Evolutionary conservation across 2,329 filamentous ascomycete species (phyloP), one percentile per base, ranked within the genome.

Genomic region (Tolypocladium tropicale): DNA sequence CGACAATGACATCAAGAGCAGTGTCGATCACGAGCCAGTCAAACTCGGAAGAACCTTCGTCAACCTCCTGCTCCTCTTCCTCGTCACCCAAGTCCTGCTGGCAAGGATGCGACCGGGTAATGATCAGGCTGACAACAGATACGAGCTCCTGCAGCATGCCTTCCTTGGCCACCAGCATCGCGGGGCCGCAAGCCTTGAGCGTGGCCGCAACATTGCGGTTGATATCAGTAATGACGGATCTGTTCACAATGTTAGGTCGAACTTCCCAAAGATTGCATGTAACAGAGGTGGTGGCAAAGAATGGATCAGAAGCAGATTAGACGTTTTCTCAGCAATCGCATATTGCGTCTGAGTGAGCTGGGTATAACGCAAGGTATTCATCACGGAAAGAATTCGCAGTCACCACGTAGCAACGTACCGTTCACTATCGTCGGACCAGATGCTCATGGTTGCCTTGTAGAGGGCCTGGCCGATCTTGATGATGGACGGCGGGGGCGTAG

Each of bases 291-390:
- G 51, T 57, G 48, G 60, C 64, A 58, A 60, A 63, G 56, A 61
- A 55, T 6, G 59, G 63, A 64, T 70, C 68, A 71, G 69, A 61
- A 66, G 67, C 67, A 70, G 72, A 75, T 74, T 66, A 72, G 61
- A 73, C 73, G 90, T 78, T 75, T 95, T 94, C 86, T 86, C 90
- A 90, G 88, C 90, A 95, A 85, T 76, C 84, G 84, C 88, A 84
- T 76, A 77, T 81, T 76, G 89, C 86, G 86, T 97, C 88, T 89
- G 90, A 96, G 92, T 96, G 93, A 96, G 92, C 92, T 96, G 92
- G 91, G 93, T 93, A 83, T 93, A 92, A 92, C 90, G 89, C 85
- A 83, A 77, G 74, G 78, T 82, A 79, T 75, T 96, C 91, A 96
- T 96, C 91, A 90, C 86, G 67, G 74, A 28, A n/a, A 28, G 18